These are phyloP conservation scores for Botryotinia convoluta DNA, from an alignment of 2,329 filamentous ascomycete genomes.

Conservation along the genomic window DNA sequence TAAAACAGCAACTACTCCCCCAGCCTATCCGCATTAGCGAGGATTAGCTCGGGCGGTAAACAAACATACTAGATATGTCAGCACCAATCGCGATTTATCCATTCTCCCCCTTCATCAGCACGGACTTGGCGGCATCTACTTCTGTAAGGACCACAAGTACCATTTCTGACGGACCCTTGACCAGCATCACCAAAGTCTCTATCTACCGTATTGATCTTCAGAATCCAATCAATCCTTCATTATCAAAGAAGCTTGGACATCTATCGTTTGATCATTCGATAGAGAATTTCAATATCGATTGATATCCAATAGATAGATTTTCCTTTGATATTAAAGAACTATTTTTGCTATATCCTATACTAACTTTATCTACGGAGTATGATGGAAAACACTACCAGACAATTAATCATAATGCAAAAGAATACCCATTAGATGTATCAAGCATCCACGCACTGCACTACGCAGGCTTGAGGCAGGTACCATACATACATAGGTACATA, in stretches of 20 bases:
- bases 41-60: constrained; percentile 13
- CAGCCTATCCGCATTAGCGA: constrained; percentile 17
- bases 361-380: neutral
- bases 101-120: neutral
- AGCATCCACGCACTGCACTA: neutral
- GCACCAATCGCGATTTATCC: constrained; percentile 8
- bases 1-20: constrained; percentile 6
- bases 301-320: neutral
- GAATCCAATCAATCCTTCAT: constrained; percentile 10
- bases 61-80: neutral
- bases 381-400: neutral
- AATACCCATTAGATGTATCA: neutral
- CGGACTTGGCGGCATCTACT: constrained; percentile 14
- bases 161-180: neutral
- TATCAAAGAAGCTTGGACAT: constrained; percentile 10
- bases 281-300: neutral
- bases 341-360: neutral
- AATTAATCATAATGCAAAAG: neutral
- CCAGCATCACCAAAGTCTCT: neutral
- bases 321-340: neutral
- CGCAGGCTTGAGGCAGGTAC: neutral
- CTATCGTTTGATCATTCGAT: neutral
- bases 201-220: constrained; percentile 3
- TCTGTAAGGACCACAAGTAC: constrained; percentile 1
- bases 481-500: neutral